phyloP scores from a whole-genome alignment of 1,284 basidiomycete species.

The Volvariella surrecta region DNA sequence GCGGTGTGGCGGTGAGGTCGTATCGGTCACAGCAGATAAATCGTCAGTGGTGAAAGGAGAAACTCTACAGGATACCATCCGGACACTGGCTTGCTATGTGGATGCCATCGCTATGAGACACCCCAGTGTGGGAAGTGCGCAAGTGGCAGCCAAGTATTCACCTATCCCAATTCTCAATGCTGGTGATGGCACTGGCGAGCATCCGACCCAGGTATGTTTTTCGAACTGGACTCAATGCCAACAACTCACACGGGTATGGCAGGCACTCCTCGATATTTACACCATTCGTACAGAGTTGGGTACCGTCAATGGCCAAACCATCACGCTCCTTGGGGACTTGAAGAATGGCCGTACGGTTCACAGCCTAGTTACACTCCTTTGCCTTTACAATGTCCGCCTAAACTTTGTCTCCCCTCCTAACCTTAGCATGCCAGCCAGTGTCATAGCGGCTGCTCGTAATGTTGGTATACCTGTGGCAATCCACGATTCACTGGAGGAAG shows the following conservation, averaged over 20 bases:
- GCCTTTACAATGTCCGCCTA: conserved; percentile 88
- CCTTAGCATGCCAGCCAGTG: conserved; percentile 87
- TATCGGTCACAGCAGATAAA: conserved; percentile 72
- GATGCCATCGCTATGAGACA: conserved; percentile 95
- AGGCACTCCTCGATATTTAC: conserved; percentile 92
- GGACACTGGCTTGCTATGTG: conserved; percentile 93
- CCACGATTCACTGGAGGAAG: conserved; percentile 84
- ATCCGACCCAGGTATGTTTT: conserved; percentile 80
- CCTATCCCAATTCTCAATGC: conserved; percentile 96
- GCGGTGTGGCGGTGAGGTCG: conserved; percentile 92
- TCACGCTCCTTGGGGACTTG: conserved; percentile 93
- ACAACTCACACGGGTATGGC: conserved; percentile 1
- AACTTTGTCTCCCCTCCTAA: conserved; percentile 93
- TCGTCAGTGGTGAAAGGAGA: conserved; percentile 96
- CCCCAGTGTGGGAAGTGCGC: conserved; percentile 87
- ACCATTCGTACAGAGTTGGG: conserved; percentile 98
- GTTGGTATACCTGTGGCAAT: conserved; percentile 77
- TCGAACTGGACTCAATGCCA: conserved; percentile 1
- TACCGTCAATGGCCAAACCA: conserved; percentile 93
- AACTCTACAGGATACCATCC: conserved; percentile 87
- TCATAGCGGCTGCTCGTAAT: conserved; percentile 78
- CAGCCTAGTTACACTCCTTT: conserved; percentile 88
- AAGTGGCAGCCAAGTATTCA: conserved; percentile 88
- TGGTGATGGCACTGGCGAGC: conserved; percentile 96
- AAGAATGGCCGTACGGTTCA: conserved; percentile 99